Evolutionary conservation across 2,329 filamentous ascomycete genomes (phyloP), one percentile per base, ranked within the genome.

Genomic region (Epichloe scottii): DNA sequence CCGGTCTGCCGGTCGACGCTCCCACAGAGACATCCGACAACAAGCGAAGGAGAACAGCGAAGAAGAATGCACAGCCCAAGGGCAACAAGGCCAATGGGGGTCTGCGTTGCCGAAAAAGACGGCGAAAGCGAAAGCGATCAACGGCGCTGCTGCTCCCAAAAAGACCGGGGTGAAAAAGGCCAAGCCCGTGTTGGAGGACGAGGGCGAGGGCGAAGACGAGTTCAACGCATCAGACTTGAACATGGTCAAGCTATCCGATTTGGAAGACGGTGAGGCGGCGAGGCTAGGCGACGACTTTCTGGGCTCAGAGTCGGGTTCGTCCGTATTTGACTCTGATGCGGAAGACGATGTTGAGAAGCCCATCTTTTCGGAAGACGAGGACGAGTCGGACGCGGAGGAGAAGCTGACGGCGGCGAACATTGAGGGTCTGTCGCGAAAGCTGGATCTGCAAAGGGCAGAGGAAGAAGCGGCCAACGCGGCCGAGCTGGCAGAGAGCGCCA

Each of bases 331-430:
- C 63, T 90, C 86, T 14, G 87, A 89, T 58, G 76, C 80, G 40
- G 79, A 81, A 17, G 66, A 67, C 30, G 69, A 69, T 51, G 59
- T 3, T 68, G 64, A 77, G 57, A 67, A 66, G 54, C 71, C 84
- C 57, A 88, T 95, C 75, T 98, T 95, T 75, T 97, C 93, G 0
- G 93, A 97, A 57, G 91, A 97, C 62, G 89, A 94, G 59, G 87
- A 91, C 57, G 84, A 89, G 48, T 90, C 86, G 1, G 89, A 94
- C 60, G 84, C 82, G 5, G 89, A 95, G 69, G 90, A 96, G 70
- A 85, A 84, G 65, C 77, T 98, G 58, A 98, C 89, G 48, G 90
- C 90, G 2, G 93, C 93, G 55, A 98, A 98, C 68, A 97, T 98
- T 56, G 93, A 85, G 60, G 93, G 93, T 53, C 73, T 98, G 51